These are phyloP conservation scores for Russula sp. DNA, from an alignment of 768 basidiomycete genomes.

Conservation along the genomic window DNA sequence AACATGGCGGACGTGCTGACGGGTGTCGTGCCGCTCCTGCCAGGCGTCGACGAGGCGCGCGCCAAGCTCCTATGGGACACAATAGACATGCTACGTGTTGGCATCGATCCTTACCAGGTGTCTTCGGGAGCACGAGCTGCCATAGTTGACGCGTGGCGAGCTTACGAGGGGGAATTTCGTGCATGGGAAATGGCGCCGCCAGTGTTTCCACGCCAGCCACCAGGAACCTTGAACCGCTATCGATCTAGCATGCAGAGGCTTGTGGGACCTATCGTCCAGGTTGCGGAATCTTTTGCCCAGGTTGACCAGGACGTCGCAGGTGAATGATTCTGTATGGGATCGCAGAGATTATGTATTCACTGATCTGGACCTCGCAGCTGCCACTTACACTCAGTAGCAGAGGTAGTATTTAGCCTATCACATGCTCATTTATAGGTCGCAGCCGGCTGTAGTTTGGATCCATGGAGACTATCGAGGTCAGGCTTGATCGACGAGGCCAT, in stretches of 20 bases:
- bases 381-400: too few species aligned
- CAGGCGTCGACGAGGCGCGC: constrained; percentile 1
- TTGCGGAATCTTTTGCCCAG: not conserved
- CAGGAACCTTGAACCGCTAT: not conserved
- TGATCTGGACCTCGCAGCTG: not conserved
- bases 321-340: not conserved
- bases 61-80: constrained; percentile 2
- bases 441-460: too few species aligned
- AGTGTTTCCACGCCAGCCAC: not conserved
- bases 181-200: not conserved
- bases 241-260: not conserved
- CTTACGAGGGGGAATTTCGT: not conserved
- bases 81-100: not conserved
- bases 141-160: not conserved
- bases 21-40: constrained; percentile 4
- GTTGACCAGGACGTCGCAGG: not conserved
- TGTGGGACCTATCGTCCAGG: not conserved
- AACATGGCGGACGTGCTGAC: not conserved
- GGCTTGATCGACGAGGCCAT: too few species aligned
- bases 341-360: not conserved
- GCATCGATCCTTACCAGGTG: not conserved
- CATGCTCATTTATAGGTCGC: not conserved
- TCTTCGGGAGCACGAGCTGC: not conserved
- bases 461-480: too few species aligned
- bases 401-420: not conserved